phyloP scores from a whole-genome alignment of 192 early-diverging fungal genomes.

The Coemansia sp. region DNA sequence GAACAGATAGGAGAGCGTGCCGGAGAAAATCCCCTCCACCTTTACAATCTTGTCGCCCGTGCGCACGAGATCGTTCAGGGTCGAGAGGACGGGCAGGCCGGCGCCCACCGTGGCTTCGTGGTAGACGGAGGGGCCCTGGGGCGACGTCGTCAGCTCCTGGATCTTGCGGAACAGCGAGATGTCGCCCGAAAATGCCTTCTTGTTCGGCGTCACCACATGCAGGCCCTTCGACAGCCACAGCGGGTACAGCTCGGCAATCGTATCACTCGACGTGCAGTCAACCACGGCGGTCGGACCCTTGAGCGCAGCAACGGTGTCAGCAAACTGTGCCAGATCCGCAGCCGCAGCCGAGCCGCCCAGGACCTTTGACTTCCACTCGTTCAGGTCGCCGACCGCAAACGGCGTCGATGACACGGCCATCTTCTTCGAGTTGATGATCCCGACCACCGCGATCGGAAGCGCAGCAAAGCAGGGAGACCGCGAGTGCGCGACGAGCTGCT shows the following conservation, averaged over 20 bases:
- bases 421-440: constrained; percentile 71
- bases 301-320: constrained; percentile 52
- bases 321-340: constrained; percentile 55
- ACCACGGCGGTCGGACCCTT: constrained; percentile 67
- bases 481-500: constrained; percentile 65
- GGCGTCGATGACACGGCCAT: constrained; percentile 58
- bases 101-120: constrained; percentile 98
- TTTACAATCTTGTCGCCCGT: constrained; percentile 90
- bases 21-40: constrained; percentile 97
- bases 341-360: constrained; percentile 31
- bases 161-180: constrained; percentile 72
- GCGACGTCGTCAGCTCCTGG: constrained; percentile 46
- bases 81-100: constrained; percentile 90
- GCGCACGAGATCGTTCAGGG: constrained; percentile 80
- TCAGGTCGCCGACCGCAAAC: constrained; percentile 46
- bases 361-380: constrained; percentile 52
- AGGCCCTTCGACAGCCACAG: constrained; percentile 73
- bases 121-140: constrained; percentile 62
- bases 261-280: constrained; percentile 86
- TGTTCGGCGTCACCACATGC: constrained; percentile 95
- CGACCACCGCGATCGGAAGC: constrained; percentile 65
- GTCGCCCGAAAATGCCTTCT: constrained; percentile 88
- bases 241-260: constrained; percentile 78
- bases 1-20: constrained; percentile 96
- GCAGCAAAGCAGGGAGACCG: constrained; percentile 41